phyloP scores from a whole-genome alignment of 768 basidiomycete genomes.

The Agrocybe praecox region DNA sequence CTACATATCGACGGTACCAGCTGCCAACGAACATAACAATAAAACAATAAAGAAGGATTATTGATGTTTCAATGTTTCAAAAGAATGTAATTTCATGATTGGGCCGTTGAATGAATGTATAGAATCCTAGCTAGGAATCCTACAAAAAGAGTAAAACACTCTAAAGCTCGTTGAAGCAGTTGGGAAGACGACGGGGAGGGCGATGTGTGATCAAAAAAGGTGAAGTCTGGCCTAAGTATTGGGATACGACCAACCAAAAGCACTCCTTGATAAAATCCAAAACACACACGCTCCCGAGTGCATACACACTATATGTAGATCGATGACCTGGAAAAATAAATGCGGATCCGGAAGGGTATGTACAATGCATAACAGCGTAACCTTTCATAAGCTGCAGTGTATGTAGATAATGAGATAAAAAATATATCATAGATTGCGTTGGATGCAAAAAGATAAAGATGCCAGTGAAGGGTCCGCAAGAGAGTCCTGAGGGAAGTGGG shows the following conservation, averaged over 20 bases:
- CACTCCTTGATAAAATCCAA: background rate
- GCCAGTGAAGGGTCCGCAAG: background rate
- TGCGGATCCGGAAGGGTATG: slow-evolving; percentile 12
- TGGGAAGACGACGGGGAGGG: no score
- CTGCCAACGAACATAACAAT: background rate
- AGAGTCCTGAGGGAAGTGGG: no score
- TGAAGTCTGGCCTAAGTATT: no score
- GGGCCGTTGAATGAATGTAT: background rate
- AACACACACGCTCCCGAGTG: background rate
- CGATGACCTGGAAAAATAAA: background rate
- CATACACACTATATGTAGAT: background rate
- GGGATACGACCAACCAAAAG: no score
- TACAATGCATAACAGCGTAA: slow-evolving; percentile 12
- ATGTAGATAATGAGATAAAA: slow-evolving; percentile 11
- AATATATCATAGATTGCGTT: slow-evolving; percentile 17
- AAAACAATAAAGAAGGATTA: background rate
- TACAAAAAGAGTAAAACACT: no score
- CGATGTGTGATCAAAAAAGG: no score
- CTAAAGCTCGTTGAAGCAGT: no score
- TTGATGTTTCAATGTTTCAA: slow-evolving; percentile 1
- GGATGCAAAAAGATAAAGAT: slow-evolving; percentile 8
- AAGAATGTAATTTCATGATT: background rate
- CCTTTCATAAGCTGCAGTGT: slow-evolving; percentile 12
- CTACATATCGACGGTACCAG: background rate
- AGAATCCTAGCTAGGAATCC: background rate